Conservation (phyloP, 2,329 filamentous ascomycete species). For the Cladophialophora carrionii region DNA sequence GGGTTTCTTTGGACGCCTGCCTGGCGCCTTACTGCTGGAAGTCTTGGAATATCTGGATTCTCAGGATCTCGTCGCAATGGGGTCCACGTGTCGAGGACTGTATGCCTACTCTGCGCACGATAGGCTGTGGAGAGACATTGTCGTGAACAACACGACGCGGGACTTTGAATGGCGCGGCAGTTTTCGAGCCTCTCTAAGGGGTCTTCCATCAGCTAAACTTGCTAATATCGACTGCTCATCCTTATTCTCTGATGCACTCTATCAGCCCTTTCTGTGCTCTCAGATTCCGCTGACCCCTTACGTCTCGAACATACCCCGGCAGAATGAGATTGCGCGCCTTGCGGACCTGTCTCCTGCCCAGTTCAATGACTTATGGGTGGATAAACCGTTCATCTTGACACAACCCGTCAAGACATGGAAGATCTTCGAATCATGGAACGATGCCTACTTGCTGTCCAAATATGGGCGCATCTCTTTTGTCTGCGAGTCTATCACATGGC, state of each 20-base stretch:
- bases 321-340: constrained; percentile 74
- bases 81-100: constrained; percentile 79
- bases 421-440: constrained; percentile 72
- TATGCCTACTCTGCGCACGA: constrained; percentile 83
- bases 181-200: constrained; percentile 79
- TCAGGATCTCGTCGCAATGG: constrained; percentile 64
- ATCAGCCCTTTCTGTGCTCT: constrained; percentile 87
- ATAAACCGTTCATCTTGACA: constrained; percentile 84
- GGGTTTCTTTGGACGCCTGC: constrained; percentile 68
- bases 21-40: constrained; percentile 78
- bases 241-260: constrained; percentile 86
- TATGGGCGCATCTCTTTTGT: constrained; percentile 74
- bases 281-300: constrained; percentile 71
- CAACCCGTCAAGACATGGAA: constrained; percentile 81
- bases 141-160: constrained; percentile 56
- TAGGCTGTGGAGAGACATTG: constrained; percentile 85
- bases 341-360: constrained; percentile 70
- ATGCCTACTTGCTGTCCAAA: constrained; percentile 65
- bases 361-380: constrained; percentile 75
- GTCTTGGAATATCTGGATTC: constrained; percentile 76
- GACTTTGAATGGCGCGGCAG: constrained; percentile 73
- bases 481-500: constrained; percentile 93
- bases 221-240: constrained; percentile 70
- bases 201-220: constrained; percentile 57
- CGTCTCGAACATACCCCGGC: constrained; percentile 68